Conservation (phyloP, 208 protist genomes). For the Trypanosoma theileri region DNA sequence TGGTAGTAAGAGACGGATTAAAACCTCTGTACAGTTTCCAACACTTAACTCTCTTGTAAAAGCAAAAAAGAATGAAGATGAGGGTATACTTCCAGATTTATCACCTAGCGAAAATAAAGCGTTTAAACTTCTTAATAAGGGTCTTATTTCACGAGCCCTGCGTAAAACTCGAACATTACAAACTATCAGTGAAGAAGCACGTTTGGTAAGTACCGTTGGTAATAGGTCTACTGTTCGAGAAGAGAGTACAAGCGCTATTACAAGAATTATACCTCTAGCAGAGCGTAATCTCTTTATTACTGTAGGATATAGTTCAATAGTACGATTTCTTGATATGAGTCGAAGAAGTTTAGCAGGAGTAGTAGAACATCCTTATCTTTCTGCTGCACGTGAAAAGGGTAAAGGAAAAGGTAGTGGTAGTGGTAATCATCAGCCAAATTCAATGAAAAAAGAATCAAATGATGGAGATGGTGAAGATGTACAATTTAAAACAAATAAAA, state of each 20-base stretch:
- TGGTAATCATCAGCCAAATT: not conserved
- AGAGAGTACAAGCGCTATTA: constrained; percentile 32
- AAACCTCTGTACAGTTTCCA: not conserved
- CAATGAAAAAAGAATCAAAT: not conserved
- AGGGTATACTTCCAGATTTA: not conserved
- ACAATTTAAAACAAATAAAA: not conserved
- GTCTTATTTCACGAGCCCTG: constrained; percentile 13
- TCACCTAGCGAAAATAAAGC: constrained; percentile 4
- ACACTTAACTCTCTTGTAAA: not conserved
- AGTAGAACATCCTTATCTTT: constrained; percentile 24
- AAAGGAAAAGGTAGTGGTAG: not conserved
- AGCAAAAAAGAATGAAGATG: not conserved
- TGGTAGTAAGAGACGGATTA: not conserved
- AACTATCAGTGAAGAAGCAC: constrained; percentile 10
- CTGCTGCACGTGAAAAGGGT: not conserved
- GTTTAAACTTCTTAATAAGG: constrained; percentile 8
- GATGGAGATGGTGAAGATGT: not conserved
- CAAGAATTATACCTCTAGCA: constrained; percentile 35
- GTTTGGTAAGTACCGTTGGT: not conserved
- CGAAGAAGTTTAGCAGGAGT: constrained; percentile 10
- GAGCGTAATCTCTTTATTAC: constrained; percentile 32
- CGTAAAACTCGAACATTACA: constrained; percentile 16
- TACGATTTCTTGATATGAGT: constrained; percentile 39
- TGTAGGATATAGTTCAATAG: constrained; percentile 40
- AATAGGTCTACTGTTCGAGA: not conserved